Base-by-base conservation (phyloP, 495 filamentous ascomycete genomes). In the Haplographium delicatum region DNA sequence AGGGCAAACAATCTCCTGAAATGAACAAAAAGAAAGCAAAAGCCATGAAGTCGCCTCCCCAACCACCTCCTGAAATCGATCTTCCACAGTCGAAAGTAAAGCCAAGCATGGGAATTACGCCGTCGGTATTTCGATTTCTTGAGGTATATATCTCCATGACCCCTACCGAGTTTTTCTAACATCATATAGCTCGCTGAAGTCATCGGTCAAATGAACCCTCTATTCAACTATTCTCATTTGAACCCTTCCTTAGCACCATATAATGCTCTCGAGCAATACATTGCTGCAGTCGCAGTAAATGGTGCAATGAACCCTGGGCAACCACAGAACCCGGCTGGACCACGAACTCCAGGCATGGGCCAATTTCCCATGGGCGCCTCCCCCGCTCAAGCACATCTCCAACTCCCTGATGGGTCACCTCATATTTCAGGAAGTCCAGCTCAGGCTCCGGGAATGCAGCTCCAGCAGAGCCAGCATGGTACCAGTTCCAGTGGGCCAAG, bases 401-500 rank as follows among this genome's bases (percentile, higher is more conserved):
- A 70, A 45, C 74, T 82, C 8, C 81, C 82, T 1, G 56, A 63
- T 44, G 79, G 79, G 31, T 81, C 78, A 20, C 79, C 80, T 6
- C 78, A 81, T 54, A 64, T 81, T 4, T 50, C 48, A 40, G 70
- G 72, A 35, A 79, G 75, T 51, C 76, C 76, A n/a, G 77, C 76
- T 3, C 76, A 76, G 51, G 79, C 79, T 40, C 77, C 81, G 4
- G 76, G 76, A 23, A 91, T 95, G 81, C 74, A 80, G 26, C 67
- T 79, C 16, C 84, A 86, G 54, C 85, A 82, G 49, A 87, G 82
- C 57, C 83, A 87, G 64, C 83, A 86, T 57, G 83, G 83, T 24
- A 79, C 77, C 27, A 78, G 72, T 51, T 84, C 76, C n/a, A 82
- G 83, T 53, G 85, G 77, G 1, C 81, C 81, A 2, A 91, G 86